phyloP scores from a whole-genome alignment of 2,329 filamentous ascomycete genomes.

The Dendryphion nanum region DNA sequence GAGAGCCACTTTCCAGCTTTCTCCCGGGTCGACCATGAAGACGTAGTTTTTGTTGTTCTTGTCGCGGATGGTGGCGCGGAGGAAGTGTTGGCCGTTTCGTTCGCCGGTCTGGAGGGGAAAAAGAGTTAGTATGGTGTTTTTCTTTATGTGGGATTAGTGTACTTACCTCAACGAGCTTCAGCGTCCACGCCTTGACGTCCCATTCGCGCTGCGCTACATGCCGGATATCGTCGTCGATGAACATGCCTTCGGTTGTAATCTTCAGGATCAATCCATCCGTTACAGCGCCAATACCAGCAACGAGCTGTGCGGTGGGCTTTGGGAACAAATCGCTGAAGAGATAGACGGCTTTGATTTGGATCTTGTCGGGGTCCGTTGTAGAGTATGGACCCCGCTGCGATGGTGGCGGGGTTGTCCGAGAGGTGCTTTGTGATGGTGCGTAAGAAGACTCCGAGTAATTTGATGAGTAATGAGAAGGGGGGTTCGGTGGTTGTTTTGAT shows the following conservation, averaged over 20 bases:
- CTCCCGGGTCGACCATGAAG: slow-evolving; percentile 58
- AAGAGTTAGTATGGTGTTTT: slow-evolving; percentile 9
- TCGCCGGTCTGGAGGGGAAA: slow-evolving; percentile 41
- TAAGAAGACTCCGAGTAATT: slow-evolving; percentile 83
- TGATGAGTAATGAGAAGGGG: slow-evolving; percentile 37
- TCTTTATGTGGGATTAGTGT: neutral
- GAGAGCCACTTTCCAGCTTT: slow-evolving; percentile 62
- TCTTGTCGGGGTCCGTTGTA: slow-evolving; percentile 91
- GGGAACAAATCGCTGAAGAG: slow-evolving; percentile 86
- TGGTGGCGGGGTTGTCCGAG: slow-evolving; percentile 78
- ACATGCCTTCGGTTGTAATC: slow-evolving; percentile 90
- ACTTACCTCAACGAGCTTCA: slow-evolving; percentile 76
- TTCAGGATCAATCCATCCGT: slow-evolving; percentile 90
- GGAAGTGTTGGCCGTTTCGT: slow-evolving; percentile 50
- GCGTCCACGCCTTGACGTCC: slow-evolving; percentile 97
- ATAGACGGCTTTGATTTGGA: slow-evolving; percentile 91
- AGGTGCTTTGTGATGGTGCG: slow-evolving; percentile 78
- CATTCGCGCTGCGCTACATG: slow-evolving; percentile 93
- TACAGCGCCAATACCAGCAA: slow-evolving; percentile 79
- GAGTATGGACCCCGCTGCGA: slow-evolving; percentile 76
- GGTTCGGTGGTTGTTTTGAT: slow-evolving; percentile 61
- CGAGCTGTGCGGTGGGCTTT: slow-evolving; percentile 85
- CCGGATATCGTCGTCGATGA: slow-evolving; percentile 94
- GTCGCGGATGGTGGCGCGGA: slow-evolving; percentile 59
- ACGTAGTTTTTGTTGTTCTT: slow-evolving; percentile 61